phyloP scores from a whole-genome alignment of 2,329 filamentous ascomycete species.

The Diaporthe capsici region DNA sequence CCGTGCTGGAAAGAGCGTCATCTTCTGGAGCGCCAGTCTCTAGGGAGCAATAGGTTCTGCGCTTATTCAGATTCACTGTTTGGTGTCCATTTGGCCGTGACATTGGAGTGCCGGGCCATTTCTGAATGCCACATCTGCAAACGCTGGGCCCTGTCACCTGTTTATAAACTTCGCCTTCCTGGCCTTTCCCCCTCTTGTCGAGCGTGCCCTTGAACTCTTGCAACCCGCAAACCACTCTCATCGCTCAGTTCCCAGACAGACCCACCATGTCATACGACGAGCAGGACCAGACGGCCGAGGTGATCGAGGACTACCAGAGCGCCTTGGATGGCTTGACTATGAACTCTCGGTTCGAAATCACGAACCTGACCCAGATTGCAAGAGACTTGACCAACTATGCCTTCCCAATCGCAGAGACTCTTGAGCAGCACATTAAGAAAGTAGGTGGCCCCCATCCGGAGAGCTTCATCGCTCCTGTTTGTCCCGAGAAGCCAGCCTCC shows the following conservation, averaged over 20 bases:
- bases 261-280: slow-evolving; percentile 64
- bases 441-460: slow-evolving; percentile 70
- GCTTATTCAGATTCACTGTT: slow-evolving; percentile 32
- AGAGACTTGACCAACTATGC: slow-evolving; percentile 98
- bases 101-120: slow-evolving; percentile 13
- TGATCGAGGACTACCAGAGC: slow-evolving; percentile 94
- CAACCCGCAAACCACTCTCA: background rate
- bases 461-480: slow-evolving; percentile 33
- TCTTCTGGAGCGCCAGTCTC: slow-evolving; percentile 21
- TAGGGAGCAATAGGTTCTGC: slow-evolving; percentile 37
- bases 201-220: slow-evolving; percentile 32
- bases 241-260: slow-evolving; percentile 23
- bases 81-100: slow-evolving; percentile 37
- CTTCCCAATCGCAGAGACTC: slow-evolving; percentile 88
- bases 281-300: slow-evolving; percentile 77
- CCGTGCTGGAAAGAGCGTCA: slow-evolving; percentile 33
- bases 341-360: slow-evolving; percentile 96
- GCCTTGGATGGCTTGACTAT: slow-evolving; percentile 91
- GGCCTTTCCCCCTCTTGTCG: slow-evolving; percentile 1
- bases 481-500: background rate
- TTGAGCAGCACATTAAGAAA: slow-evolving; percentile 94
- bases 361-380: slow-evolving; percentile 96
- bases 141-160: slow-evolving; percentile 23
- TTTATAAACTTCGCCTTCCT: slow-evolving; percentile 16
- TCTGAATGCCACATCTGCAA: slow-evolving; percentile 31